A percentile compares a stretch with the other conserved stretches of the same genome.
Evolutionary conservation across 1,284 basidiomycete genomes (phyloP).

Genomic region (Lentinula novae-zelandiae): DNA sequence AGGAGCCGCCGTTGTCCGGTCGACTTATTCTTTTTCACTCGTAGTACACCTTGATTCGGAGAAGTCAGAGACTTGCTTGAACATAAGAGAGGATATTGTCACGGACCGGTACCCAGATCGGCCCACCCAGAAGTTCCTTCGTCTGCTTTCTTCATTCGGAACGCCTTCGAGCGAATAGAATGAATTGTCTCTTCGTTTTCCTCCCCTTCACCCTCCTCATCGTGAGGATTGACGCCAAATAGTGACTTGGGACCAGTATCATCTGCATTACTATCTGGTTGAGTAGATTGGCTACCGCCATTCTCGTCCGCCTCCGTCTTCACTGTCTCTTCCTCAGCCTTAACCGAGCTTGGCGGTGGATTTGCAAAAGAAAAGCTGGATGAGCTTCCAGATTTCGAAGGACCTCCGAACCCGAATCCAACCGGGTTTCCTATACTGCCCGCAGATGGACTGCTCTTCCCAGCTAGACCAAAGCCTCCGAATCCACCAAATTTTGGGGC

Average conservation of each 20-base stretch:
- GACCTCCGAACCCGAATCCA: constrained; percentile 52
- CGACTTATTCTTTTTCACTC: constrained; percentile 69
- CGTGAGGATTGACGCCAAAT: constrained; percentile 43
- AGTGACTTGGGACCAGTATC: constrained; percentile 21
- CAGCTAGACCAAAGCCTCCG: constrained; percentile 16
- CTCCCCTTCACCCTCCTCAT: constrained; percentile 76
- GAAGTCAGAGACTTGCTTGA: constrained; percentile 1
- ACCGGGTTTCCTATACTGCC: constrained; percentile 58
- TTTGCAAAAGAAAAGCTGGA: constrained; percentile 16
- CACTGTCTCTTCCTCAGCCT: background rate
- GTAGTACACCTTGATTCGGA: constrained; percentile 47
- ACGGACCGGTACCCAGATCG: constrained; percentile 24
- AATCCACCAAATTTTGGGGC: constrained; percentile 26
- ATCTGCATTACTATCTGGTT: background rate
- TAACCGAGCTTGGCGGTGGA: background rate
- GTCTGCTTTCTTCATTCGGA: constrained; percentile 53
- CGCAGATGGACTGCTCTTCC: constrained; percentile 20
- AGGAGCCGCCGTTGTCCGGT: constrained; percentile 53
- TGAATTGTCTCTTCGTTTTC: constrained; percentile 75
- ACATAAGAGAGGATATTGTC: background rate
- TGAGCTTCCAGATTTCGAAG: constrained; percentile 22
- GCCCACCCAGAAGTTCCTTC: constrained; percentile 52
- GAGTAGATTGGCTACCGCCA: background rate
- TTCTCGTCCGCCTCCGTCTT: constrained; percentile 7
- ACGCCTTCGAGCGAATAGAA: constrained; percentile 61